Evolutionary conservation across 345 rosid genomes (phyloP), one percentile per base, ranked within the genome.

Genomic region (Conringia planisiliqua): DNA sequence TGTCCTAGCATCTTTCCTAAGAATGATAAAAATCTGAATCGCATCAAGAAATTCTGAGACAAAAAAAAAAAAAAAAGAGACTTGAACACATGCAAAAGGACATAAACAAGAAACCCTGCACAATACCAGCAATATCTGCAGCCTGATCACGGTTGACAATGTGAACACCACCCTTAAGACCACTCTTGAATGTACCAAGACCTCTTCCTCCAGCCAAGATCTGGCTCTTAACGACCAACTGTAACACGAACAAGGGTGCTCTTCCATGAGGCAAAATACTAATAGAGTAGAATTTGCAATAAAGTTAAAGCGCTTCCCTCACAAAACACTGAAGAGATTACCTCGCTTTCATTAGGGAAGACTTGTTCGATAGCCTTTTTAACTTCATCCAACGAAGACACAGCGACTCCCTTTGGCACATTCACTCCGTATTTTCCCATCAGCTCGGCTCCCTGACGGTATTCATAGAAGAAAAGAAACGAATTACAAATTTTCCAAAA

Each of bases 151-250:
- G 79, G 69, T 82, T 87, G 65, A 96, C 90, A 48, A 96, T 90
- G 81, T 96, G 99, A 78, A 96, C 99, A 57, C 99, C 98, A 67
- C 99, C 95, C 79, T 90, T 82, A 71, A 96, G 87, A 54, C 99
- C 97, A 12, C 81, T 92, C 71, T 85, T 89, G 76, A 96, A 96
- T 14, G 91, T 90, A 58, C 98, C 99, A 64, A 96, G 82, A 52
- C 98, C 99, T 84, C 99, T 85, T 18, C 99, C 99, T 72, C 98
- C 99, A 50, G 99, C 99, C 87, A 96, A 83, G 83, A 96, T 84
- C 83, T 92, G 99, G 74, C 99, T 96, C 83, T 96, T 96, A 76
- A 92, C 97, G 38, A 90, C 99, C 80, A 96, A 50, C 99, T 96
- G 83, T 80, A 82, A 60, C 77, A 75, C 39, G 4, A 5, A 44